phyloP scores from a whole-genome alignment of 768 basidiomycete genomes.

The Gautieria morchelliformis region DNA sequence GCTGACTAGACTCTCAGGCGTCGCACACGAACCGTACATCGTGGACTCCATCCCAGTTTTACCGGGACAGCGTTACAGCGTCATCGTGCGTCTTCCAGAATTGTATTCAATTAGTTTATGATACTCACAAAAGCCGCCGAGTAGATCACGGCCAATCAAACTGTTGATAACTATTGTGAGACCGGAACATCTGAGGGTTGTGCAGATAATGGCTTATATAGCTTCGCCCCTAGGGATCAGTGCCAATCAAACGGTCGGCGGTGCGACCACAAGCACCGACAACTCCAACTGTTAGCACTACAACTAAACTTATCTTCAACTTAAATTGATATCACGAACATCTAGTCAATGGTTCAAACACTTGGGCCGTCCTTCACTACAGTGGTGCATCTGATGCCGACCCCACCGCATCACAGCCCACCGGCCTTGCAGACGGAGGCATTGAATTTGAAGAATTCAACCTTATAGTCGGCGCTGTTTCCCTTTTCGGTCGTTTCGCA shows the following conservation, averaged over 20 bases:
- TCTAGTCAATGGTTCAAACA: slow-evolving; percentile 26
- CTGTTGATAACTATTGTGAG: slow-evolving; percentile 15
- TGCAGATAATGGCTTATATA: neutral
- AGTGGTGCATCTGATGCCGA: slow-evolving; percentile 27
- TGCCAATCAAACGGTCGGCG: slow-evolving; percentile 2
- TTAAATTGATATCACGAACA: too few species aligned
- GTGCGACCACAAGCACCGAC: neutral
- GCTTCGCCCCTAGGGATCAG: slow-evolving; percentile 8
- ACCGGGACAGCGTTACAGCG: slow-evolving; percentile 26
- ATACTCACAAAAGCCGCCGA: neutral
- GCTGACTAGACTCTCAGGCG: slow-evolving; percentile 24
- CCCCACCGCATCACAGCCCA: slow-evolving; percentile 28
- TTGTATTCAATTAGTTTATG: neutral
- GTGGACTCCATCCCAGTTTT: slow-evolving; percentile 19
- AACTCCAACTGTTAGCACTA: slow-evolving; percentile 2
- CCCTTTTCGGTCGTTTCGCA: slow-evolving; percentile 12
- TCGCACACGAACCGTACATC: slow-evolving; percentile 12
- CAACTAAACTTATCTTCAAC: neutral
- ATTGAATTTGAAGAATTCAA: slow-evolving; percentile 24
- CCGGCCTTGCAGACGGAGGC: neutral
- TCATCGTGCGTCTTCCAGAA: slow-evolving; percentile 6
- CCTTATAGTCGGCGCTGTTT: slow-evolving; percentile 18
- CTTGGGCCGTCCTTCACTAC: slow-evolving; percentile 44
- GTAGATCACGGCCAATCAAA: slow-evolving; percentile 17
- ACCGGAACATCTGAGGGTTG: slow-evolving; percentile 5